phyloP scores from a whole-genome alignment of 371 early-diverging fungal genomes.

The Umbelopsis sp. region DNA sequence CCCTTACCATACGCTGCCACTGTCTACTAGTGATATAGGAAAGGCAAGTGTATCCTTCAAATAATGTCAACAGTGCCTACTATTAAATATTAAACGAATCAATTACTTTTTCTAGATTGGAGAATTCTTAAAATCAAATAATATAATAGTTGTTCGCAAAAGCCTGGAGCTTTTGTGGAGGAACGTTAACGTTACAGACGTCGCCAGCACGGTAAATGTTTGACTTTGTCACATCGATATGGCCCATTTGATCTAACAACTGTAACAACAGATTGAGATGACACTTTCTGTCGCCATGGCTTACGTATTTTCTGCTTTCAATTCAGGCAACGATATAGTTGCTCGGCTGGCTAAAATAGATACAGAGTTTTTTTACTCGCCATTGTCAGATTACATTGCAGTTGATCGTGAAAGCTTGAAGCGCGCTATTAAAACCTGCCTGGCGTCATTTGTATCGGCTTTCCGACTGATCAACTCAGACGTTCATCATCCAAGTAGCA shows the following conservation, averaged over 20 bases:
- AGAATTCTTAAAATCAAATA: neutral
- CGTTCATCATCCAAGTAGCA: too few species aligned
- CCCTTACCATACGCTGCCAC: neutral
- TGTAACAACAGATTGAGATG: neutral
- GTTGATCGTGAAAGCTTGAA: slow-evolving; percentile 9
- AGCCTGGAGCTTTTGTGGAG: neutral
- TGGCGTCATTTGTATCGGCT: neutral
- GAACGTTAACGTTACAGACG: neutral
- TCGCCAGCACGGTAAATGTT: neutral
- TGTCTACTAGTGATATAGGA: neutral
- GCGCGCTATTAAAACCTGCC: neutral
- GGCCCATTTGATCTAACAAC: neutral
- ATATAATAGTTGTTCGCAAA: slow-evolving; percentile 5
- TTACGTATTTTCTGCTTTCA: neutral
- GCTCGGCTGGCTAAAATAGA: neutral
- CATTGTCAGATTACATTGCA: neutral
- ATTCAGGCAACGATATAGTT: neutral
- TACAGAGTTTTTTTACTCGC: slow-evolving; percentile 6
- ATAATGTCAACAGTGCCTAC: too few species aligned
- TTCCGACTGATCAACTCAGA: too few species aligned
- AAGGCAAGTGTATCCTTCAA: neutral
- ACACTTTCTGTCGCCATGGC: neutral
- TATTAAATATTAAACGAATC: too few species aligned
- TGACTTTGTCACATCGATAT: neutral
- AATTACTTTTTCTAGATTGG: neutral